Evolutionary conservation across 495 filamentous ascomycete species (phyloP), one percentile per base, ranked within the genome.

Genomic region (Chaetomium tenue): DNA sequence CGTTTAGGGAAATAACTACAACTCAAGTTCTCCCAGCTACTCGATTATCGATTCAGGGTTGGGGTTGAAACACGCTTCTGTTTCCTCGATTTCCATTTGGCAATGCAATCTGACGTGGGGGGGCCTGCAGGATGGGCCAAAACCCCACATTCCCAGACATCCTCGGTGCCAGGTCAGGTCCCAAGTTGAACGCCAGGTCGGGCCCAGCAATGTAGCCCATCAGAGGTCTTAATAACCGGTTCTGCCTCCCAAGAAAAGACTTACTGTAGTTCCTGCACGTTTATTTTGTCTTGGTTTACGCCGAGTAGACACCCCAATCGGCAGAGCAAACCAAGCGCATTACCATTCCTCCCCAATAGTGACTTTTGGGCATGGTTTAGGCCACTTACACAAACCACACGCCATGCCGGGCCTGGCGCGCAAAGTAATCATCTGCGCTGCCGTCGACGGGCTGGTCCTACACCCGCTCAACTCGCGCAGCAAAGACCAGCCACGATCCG

Each of bases 361-460:
- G 26, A 48, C 40, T 37, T 37, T n/a, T 7, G 28, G 33, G n/a
- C 54, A 61, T 58, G 58, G 46, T 51, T 22, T 51, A 37, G 56
- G 3, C 20, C 22, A 22, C 28, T 44, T 18, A 52, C 18, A 59
- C 15, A 44, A n/a, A 42, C 51, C 53, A 9, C 20, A 23, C 39
- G 67, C 64, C 64, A 94, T 94, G 89, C 87, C 91, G 65, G 81
- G 84, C 69, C 76, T 95, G 60, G 84, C 88, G 67, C 87, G 91
- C 65, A 96, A 92, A 73, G 74, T 96, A 53, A 70, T 91, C 58
- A 83, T 96, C 65, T 87, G 89, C 76, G 93, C 93, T 53, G 87
- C 91, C 15, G 85, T 89, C 54, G 93, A 98, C 70, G 94, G 94
- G 39, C 82, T 98, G 25, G 80, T 96, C 65, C 80, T 98, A 40